Evolutionary conservation across 169 alveolate species (phyloP), one percentile per base, ranked within the genome.

Genomic region (Plasmodium cynomolgi): DNA sequence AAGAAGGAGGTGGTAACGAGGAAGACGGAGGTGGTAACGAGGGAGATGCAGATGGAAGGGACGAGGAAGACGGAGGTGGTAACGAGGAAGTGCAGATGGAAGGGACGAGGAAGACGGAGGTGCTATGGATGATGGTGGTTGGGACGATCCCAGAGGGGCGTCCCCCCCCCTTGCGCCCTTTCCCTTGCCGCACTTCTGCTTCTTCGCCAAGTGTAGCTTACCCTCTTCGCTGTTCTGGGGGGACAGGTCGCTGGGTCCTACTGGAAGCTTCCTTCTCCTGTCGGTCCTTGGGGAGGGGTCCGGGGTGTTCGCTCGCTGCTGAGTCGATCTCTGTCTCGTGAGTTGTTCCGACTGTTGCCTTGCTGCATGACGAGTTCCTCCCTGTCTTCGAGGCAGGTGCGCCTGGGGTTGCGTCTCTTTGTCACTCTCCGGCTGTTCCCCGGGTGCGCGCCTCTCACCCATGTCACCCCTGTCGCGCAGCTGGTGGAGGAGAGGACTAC

Each of bases 141-240:
- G 29, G 9, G 84, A 7, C 56, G 72, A n/a, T 80, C 47, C n/a
- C 84, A 2, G 39, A 7, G 31, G 39, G 11, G 37, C 26, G 2
- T 6, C 7, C 31, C 31, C 15, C 71, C 33, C 39, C 17, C 33
- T 20, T 5, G 34, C 71, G 56, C 74, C 26, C 37, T 80, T 41
- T 13, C 72, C 71, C 26, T 33, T 41, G 41, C 15, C 39, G 50
- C 75, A 56, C 71, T 82, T 82, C 71, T 20, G 26, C 56, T 82
- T 82, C 39, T 82, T 54, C 58, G 23, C 90, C 71, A 54, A 82
- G 7, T 47, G 13, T 0, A 17, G 34, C 54, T 82, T 82, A 82
- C 90, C 90, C 71, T 82, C 80, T 41, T 37, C 71, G 72, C 80
- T 82, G 56, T 37, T 82, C 71, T 82, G 62, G 13, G 44, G 1